Base-by-base conservation (phyloP, 1,284 basidiomycete species). In the Leccinum fuscescens region DNA sequence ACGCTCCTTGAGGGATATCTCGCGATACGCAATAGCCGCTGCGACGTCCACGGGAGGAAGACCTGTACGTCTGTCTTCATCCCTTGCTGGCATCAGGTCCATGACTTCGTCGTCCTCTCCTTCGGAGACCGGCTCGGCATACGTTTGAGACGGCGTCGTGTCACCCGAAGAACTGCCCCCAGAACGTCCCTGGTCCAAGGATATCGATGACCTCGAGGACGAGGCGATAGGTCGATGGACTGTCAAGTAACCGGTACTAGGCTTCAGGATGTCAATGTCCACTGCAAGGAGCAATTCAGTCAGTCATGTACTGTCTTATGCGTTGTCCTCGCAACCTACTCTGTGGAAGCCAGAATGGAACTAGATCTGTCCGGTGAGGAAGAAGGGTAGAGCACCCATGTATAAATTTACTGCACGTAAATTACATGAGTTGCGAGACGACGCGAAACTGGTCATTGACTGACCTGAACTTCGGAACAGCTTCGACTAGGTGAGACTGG, bases 321-420 rank as follows among this genome's bases (percentile, higher is more conserved):
- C 14, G 12, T 6, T 17, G 33, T 20, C 53, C 46, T 14, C 6
- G 8, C n/a, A 24, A 76, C 86, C 58, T 73, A 94, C 90, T 96
- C 74, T 96, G 94, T 5, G 94, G 95, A 4, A 98, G 86, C 96
- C 96, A 99, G 83, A 98, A 99, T 4, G 96, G 96, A 15, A 99
- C 92, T n/a, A 99, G 85, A 71, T 98, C 93, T 58, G 98, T 96
- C 49, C 96, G 91, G 73, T 94, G 88, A 37, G 96, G 93, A 7
- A 99, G 78, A 0, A 98, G 81, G 0, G 94, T 96, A 1, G 96
- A 91, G 71, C 96, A 99, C 27, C 96, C 96, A 72, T 98, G 96
- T 65, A 98, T 97, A 74, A 98, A 98, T 86, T 96, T 96, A 76
- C 93, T 66, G 51, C 42, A 50, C 37, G n/a, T 11, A 17, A 8